These are phyloP conservation scores for Paraurostyla sp. DNA, from an alignment of 73 alveolate genomes.

Conservation along the genomic window DNA sequence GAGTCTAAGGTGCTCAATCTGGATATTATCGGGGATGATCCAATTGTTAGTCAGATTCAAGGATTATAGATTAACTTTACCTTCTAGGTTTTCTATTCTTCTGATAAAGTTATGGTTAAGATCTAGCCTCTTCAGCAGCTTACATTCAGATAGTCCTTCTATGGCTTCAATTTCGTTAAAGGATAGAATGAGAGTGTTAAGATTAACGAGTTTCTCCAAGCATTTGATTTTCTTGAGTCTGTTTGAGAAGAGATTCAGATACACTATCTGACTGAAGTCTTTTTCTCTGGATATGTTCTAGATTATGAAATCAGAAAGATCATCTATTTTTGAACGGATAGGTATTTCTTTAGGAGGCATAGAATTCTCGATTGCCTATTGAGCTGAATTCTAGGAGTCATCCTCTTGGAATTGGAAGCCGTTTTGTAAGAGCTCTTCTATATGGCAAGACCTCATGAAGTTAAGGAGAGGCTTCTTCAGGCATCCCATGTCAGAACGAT, in stretches of 20 bases:
- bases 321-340: conserved; percentile 44
- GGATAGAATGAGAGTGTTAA: conserved; percentile 87
- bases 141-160: conserved; percentile 83
- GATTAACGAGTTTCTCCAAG: conserved; percentile 82
- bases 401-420: conserved; percentile 59
- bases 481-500: conserved; percentile 82
- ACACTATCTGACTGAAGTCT: conserved; percentile 73
- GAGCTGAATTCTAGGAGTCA: conserved; percentile 36
- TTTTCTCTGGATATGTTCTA: conserved; percentile 27
- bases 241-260: conserved; percentile 91
- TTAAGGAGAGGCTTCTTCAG: conserved; percentile 74
- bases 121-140: conserved; percentile 85
- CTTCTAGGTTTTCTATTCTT: conserved; percentile 83
- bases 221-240: conserved; percentile 88
- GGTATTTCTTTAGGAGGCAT: conserved; percentile 86
- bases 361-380: conserved; percentile 52
- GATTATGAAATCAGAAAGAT: conserved; percentile 2
- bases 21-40: conserved; percentile 51
- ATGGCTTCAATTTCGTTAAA: conserved; percentile 92
- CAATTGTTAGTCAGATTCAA: conserved; percentile 79
- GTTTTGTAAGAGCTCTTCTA: conserved; percentile 56
- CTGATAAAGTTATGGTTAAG: conserved; percentile 92
- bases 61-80: conserved; percentile 71
- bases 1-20: conserved; percentile 11
- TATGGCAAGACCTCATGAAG: conserved; percentile 75